Evolutionary conservation across 2,329 filamentous ascomycete species (phyloP).

Genomic region (Aspergillus sp.): DNA sequence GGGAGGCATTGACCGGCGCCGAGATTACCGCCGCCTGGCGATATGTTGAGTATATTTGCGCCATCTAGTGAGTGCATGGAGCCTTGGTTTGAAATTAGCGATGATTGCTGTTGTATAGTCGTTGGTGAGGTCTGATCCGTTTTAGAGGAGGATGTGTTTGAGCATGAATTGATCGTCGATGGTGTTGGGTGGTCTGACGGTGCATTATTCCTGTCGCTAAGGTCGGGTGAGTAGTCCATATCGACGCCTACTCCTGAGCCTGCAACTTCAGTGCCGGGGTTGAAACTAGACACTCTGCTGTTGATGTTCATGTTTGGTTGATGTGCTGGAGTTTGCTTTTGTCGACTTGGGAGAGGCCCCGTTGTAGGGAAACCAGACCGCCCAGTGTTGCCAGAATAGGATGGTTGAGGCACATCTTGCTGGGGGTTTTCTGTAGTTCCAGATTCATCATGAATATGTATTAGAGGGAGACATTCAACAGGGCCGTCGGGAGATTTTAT

Average conservation of each 20-base stretch:
- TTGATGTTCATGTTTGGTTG: not conserved
- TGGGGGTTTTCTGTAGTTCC: too few relatives aligned
- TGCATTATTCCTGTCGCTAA: constrained; percentile 25
- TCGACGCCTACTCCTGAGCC: constrained; percentile 14
- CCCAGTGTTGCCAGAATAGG: too few relatives aligned
- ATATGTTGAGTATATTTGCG: constrained; percentile 8
- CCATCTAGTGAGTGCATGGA: constrained; percentile 11
- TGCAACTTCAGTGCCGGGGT: not conserved
- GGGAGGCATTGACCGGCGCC: constrained; percentile 11
- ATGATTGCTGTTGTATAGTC: constrained; percentile 16
- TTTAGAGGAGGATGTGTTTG: constrained; percentile 31
- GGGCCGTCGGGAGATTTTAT: not conserved
- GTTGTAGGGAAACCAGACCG: constrained; percentile 1
- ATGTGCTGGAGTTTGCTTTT: constrained; percentile 10
- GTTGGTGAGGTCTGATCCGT: constrained; percentile 21
- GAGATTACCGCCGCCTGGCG: constrained; percentile 2
- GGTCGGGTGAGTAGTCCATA: constrained; percentile 28
- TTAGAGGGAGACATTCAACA: not conserved
- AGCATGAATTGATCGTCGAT: constrained; percentile 32
- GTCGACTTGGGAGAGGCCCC: constrained; percentile 16
- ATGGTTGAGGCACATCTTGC: too few relatives aligned
- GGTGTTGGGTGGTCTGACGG: constrained; percentile 32
- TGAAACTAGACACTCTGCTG: constrained; percentile 3
- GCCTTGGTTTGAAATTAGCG: constrained; percentile 4
- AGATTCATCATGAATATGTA: too few relatives aligned